These are phyloP conservation scores for Russula compacta DNA, from an alignment of 768 basidiomycete genomes.

Conservation along the genomic window DNA sequence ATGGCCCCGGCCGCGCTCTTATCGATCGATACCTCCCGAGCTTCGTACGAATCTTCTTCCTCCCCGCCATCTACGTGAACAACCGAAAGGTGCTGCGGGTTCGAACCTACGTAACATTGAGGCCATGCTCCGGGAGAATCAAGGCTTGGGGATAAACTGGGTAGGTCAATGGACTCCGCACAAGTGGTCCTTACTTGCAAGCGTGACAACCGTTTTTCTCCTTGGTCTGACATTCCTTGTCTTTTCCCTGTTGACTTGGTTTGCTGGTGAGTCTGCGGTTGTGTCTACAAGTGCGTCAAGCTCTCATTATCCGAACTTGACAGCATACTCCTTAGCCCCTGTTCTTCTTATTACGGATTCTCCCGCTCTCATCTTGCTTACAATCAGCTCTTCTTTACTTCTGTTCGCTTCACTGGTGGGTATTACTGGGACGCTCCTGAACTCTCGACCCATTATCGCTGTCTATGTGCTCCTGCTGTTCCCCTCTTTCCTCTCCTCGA, in stretches of 20 bases:
- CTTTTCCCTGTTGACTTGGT: slow-evolving; percentile 51
- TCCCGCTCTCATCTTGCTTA: slow-evolving; percentile 46
- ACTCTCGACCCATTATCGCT: slow-evolving; percentile 59
- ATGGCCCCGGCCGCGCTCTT: slow-evolving; percentile 38
- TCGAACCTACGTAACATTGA: slow-evolving; percentile 4
- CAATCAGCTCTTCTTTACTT: slow-evolving; percentile 46
- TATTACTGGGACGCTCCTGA: slow-evolving; percentile 49
- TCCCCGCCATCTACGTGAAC: slow-evolving; percentile 4
- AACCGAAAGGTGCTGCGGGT: slow-evolving; percentile 7
- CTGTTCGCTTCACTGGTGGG: slow-evolving; percentile 54
- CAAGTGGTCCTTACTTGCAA: slow-evolving; percentile 54
- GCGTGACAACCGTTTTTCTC: slow-evolving; percentile 43
- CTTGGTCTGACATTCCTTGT: slow-evolving; percentile 46
- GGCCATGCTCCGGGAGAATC: slow-evolving; percentile 28
- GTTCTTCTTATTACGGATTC: slow-evolving; percentile 54
- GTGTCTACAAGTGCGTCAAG: not conserved
- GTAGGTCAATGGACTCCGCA: slow-evolving; percentile 47
- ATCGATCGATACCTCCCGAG: slow-evolving; percentile 13
- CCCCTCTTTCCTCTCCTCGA: slow-evolving; percentile 48
- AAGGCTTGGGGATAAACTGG: slow-evolving; percentile 32
- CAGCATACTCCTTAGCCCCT: slow-evolving; percentile 55
- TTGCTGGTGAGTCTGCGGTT: slow-evolving; percentile 34
- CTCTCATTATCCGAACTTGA: not conserved
- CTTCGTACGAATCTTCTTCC: slow-evolving; percentile 7
- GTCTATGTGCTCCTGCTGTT: slow-evolving; percentile 60